Base-by-base conservation (phyloP, 306 rosid genomes). In the Delonix regia region DNA sequence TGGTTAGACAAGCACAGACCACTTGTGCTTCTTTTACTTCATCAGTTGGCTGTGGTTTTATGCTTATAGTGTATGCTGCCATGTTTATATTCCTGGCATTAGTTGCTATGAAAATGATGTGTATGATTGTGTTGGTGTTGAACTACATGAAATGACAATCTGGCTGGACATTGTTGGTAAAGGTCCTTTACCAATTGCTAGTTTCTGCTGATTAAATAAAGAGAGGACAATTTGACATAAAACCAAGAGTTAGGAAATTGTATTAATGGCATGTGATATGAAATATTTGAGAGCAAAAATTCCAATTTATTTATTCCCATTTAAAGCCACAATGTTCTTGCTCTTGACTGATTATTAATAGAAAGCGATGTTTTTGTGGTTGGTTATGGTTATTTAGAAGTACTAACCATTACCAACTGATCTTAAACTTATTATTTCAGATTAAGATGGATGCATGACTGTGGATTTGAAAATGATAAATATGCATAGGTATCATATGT, bases 31-130 rank as follows among this genome's bases (percentile, higher is more conserved):
- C 75, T 38, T 44, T 76, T 41, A 59, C 63, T 67, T 68, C 66
- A 47, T 77, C 73, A 25, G 55, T 62, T 80, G 69, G 81, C 83
- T 74, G 83, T 30, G 67, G 36, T 75, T 60, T 77, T 62, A 56
- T 73, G 11, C 22, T 42, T 28, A 7, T 14, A 22, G 19, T 45
- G 25, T 14, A 30, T 36, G 19, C 22, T 9, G 8, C 39, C 64
- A 49, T 49, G 64, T 59, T 60, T 74, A 60, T n/a, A n/a, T 30
- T 9, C 28, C 28, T 22, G 9, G 59, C 51, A 63, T 49, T 19
- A 19, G 42, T 57, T 33, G 59, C 27, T 42, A 56, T n/a, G 39
- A 53, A 73, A 66, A 78, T 41, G 30, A 47, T 42, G 48, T 19
- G 19, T 41, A 24, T 69, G 64, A 30, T 61, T 67, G 67, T 36